Conservation (phyloP, 73 alveolate genomes). For the Breviolum minutum region DNA sequence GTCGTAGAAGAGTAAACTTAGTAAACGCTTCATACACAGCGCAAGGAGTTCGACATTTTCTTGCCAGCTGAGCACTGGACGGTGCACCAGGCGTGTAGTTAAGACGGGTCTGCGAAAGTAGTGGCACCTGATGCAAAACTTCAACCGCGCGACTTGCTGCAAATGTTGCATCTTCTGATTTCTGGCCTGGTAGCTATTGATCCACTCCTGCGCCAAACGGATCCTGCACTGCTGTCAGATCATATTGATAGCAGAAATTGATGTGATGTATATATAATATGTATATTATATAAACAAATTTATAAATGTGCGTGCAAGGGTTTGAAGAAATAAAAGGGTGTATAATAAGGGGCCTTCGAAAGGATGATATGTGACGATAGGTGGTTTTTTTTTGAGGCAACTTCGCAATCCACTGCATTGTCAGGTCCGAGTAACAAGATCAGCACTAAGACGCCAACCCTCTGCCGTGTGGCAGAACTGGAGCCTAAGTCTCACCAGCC, state of each 20-base stretch:
- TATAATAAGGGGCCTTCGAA: too few relatives aligned
- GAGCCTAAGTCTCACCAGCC: neutral
- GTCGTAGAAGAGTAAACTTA: neutral
- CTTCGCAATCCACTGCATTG: neutral
- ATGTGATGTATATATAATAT: neutral
- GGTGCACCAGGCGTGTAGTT: slow-evolving; percentile 48
- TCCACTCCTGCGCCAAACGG: slow-evolving; percentile 89
- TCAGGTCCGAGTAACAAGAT: neutral
- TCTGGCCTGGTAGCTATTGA: slow-evolving; percentile 23
- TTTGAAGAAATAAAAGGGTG: too few relatives aligned
- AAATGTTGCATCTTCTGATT: neutral
- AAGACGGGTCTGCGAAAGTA: slow-evolving; percentile 47
- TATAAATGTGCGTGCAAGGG: too few relatives aligned
- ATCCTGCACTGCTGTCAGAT: neutral
- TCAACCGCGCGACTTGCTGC: neutral
- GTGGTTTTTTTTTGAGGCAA: too few relatives aligned
- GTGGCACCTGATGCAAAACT: slow-evolving; percentile 30
- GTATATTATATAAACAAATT: too few relatives aligned
- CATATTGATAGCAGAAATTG: neutral
- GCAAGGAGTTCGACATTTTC: neutral
- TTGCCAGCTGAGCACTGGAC: slow-evolving; percentile 5
- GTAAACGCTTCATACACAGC: too few relatives aligned
- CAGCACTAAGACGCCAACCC: neutral
- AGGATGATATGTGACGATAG: too few relatives aligned
- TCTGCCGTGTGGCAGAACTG: slow-evolving; percentile 59